Evolutionary conservation across 2,329 filamentous ascomycete species (phyloP), one percentile per base, ranked within the genome.

Genomic region (Penicillium sclerotiorum): DNA sequence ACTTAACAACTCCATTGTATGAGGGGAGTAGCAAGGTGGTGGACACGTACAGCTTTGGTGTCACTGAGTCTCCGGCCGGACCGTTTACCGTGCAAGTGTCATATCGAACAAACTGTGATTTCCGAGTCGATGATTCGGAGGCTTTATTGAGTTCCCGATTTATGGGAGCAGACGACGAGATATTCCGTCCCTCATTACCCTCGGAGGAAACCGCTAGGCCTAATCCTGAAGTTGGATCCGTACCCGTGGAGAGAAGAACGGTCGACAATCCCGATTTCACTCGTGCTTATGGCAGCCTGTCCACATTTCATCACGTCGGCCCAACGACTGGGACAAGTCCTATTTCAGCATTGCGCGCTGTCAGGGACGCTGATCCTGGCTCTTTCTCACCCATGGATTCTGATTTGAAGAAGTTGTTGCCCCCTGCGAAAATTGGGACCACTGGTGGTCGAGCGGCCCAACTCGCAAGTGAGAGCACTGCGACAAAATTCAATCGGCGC

Each of bases 121-220:
- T 99, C 70, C 85, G 88, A 38, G 85, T 97, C 32, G 93, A 95
- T 62, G 90, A 96, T 70, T 88, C 91, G 0, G 94, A 97, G 71
- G 87, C 92, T 5, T 74, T 97, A 8, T 74, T 97, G 36, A 96
- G 92, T 73, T 96, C 93, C 12, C 87, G 90, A 25, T 96, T 97
- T 65, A 91, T 96, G 82, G 91, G 90, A 12, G 82, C 90, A 30
- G 92, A 96, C 66, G 91, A 96, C 66, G 85, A 89, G 52, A 89
- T 90, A 64, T 95, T 95, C 68, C 84, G 85, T 53, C 91, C 91
- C 8, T 92, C 90, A 1, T 72, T 94, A 15, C 80, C 84, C 5
- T 81, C 80, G 52, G 79, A 82, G 45, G 70, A 69, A 30, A 61
- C 65, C 30, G 55, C 63, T 39, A 49, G 55, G 6, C 59, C 60